phyloP scores from a whole-genome alignment of 2,329 filamentous ascomycete genomes.

The Pseudogymnoascus sp. region DNA sequence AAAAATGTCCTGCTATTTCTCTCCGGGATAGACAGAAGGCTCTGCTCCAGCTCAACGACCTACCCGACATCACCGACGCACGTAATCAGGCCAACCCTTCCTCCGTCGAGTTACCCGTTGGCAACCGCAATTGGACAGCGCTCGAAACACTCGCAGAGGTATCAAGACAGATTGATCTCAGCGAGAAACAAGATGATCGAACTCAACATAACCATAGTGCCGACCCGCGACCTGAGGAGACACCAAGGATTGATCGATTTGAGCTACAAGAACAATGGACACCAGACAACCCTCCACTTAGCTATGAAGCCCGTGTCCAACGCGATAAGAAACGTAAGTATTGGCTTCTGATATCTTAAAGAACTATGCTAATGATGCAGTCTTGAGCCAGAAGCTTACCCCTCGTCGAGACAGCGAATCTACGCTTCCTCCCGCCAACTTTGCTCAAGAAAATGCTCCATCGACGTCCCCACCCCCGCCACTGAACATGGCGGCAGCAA shows the following conservation, averaged over 20 bases:
- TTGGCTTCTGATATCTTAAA: conserved; percentile 14
- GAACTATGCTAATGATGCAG: conserved; percentile 21
- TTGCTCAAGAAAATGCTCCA: conserved; percentile 18
- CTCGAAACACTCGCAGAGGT: conserved; percentile 84
- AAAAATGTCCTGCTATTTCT: conserved; percentile 75
- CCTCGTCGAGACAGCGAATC: conserved; percentile 18
- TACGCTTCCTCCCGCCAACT: conserved; percentile 14
- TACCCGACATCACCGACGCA: conserved; percentile 43
- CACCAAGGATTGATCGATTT: conserved; percentile 29
- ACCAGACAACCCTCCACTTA: conserved; percentile 47
- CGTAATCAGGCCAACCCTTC: conserved; percentile 31
- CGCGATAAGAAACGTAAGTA: conserved; percentile 34
- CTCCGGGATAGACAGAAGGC: conserved; percentile 69
- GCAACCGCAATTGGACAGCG: conserved; percentile 63
- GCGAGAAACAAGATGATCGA: conserved; percentile 50
- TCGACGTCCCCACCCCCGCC: conserved; percentile 20
- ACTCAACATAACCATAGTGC: conserved; percentile 40
- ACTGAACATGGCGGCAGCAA: conserved; percentile 23
- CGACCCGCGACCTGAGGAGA: conserved; percentile 20
- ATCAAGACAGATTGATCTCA: conserved; percentile 68
- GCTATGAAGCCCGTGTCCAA: conserved; percentile 37
- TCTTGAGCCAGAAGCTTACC: conserved; percentile 15
- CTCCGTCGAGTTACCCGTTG: conserved; percentile 35
- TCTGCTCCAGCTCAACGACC: conserved; percentile 63
- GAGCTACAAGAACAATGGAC: conserved; percentile 54